phyloP scores from a whole-genome alignment of 352 stramenopile species.

The Paralagenidium karlingii region DNA sequence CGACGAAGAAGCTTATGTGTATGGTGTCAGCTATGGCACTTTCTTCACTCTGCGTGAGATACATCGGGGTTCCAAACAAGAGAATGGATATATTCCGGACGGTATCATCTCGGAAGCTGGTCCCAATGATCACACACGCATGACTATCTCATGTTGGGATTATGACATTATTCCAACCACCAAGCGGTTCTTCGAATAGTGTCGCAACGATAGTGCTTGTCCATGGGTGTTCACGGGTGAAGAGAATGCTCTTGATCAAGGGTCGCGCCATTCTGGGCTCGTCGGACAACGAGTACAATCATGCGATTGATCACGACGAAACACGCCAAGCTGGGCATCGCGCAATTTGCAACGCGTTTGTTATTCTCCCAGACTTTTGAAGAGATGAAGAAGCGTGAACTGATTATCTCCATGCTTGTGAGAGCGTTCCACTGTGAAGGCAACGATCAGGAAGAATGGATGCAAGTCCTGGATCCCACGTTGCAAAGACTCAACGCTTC shows the following conservation, averaged over 20 bases:
- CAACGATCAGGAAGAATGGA: conserved; percentile 18
- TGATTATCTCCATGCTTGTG: conserved; percentile 17
- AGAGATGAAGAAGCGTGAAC: conserved; percentile 9
- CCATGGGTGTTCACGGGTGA: conserved; percentile 9
- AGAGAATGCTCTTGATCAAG: conserved; percentile 10
- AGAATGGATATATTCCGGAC: conserved; percentile 39
- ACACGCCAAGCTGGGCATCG: conserved; percentile 2
- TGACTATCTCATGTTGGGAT: conserved; percentile 20
- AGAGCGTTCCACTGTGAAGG: conserved; percentile 16
- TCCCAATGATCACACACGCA: conserved; percentile 3
- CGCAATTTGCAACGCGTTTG: conserved; percentile 14
- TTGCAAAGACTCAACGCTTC: too few species aligned
- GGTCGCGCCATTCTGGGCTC: conserved; percentile 13
- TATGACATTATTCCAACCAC: conserved; percentile 12
- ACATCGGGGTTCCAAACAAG: conserved; percentile 16
- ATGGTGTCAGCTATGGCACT: conserved; percentile 17
- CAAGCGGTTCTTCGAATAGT: conserved; percentile 14
- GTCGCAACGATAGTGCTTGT: conserved; percentile 8
- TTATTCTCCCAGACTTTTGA: conserved; percentile 16
- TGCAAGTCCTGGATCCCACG: conserved; percentile 10
- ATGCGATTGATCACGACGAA: not conserved
- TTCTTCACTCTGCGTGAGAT: conserved; percentile 27
- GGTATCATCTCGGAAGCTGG: conserved; percentile 19
- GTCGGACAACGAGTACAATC: conserved; percentile 11
- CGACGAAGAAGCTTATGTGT: conserved; percentile 16